These are phyloP conservation scores for Aspergillus tanneri DNA, from an alignment of 2,329 filamentous ascomycete genomes.

Conservation along the genomic window DNA sequence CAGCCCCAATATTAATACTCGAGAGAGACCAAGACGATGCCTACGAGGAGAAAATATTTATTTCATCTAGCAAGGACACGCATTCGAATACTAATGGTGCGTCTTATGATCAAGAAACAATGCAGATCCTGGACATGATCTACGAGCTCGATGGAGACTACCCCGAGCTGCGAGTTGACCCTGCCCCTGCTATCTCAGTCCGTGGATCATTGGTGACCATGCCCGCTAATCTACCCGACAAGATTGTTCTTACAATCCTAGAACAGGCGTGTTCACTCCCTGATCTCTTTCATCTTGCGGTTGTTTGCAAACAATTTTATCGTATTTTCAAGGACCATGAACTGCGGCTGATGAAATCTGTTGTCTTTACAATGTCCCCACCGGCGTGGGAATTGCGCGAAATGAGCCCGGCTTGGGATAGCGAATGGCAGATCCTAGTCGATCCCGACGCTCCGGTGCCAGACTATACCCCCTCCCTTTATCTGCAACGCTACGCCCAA, in stretches of 20 bases:
- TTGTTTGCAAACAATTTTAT: constrained; percentile 58
- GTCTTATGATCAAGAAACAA: constrained; percentile 22
- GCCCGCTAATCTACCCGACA: constrained; percentile 46
- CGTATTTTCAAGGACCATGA: constrained; percentile 59
- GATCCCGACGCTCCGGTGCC: constrained; percentile 50
- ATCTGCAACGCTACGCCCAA: constrained; percentile 51
- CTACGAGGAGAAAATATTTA: constrained; percentile 27
- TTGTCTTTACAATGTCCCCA: constrained; percentile 55
- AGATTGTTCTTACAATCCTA: constrained; percentile 55
- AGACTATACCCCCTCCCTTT: constrained; percentile 55
- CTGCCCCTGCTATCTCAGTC: constrained; percentile 16
- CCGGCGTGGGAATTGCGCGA: constrained; percentile 62
- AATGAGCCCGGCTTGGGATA: constrained; percentile 54
- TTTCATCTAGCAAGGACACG: constrained; percentile 21
- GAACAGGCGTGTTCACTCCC: constrained; percentile 49
- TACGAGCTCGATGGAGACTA: constrained; percentile 36
- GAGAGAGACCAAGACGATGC: constrained; percentile 3
- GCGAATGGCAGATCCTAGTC: constrained; percentile 40
- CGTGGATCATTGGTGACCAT: constrained; percentile 31
- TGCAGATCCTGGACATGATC: constrained; percentile 25
- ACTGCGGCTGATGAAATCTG: constrained; percentile 52
- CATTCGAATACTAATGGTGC: constrained; percentile 17
- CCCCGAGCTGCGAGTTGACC: constrained; percentile 15
- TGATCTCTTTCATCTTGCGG: constrained; percentile 56
- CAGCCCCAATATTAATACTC: background rate